Percentiles rank a stretch among this genome's conserved stretches.
Conservation (phyloP, 768 basidiomycete genomes). For the Suillus placidus region DNA sequence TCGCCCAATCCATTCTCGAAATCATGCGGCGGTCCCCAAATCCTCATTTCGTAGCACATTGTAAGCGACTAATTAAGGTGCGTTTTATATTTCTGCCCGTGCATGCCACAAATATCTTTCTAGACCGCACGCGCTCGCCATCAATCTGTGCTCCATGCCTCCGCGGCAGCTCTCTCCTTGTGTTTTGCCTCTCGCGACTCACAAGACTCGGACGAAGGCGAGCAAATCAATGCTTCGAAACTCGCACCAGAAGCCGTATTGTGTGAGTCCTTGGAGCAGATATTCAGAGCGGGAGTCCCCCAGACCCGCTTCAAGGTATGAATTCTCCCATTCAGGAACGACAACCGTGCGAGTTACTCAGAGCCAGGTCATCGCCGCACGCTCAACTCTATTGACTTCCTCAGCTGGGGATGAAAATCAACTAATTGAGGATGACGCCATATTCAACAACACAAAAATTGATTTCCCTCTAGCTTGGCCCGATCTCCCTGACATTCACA, state of each 20-base stretch:
- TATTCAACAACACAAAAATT: constrained; percentile 6
- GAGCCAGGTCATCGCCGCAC: constrained; percentile 18
- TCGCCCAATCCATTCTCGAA: constrained; percentile 51
- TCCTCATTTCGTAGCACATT: constrained; percentile 46
- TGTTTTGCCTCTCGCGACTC: constrained; percentile 12
- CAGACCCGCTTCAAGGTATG: constrained; percentile 51
- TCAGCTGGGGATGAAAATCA: constrained; percentile 26
- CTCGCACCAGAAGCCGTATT: constrained; percentile 42
- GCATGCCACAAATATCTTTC: constrained; percentile 14
- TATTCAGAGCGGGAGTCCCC: constrained; percentile 46
- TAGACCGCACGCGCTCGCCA: constrained; percentile 30
- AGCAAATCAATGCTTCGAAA: constrained; percentile 12
- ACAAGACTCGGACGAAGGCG: constrained; percentile 19
- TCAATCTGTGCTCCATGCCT: constrained; percentile 30
- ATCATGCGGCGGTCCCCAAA: constrained; percentile 59
- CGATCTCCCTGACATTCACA: constrained; percentile 19
- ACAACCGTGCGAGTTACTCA: constrained; percentile 13
- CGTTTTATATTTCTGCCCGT: constrained; percentile 7
- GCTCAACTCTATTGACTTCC: constrained; percentile 10
- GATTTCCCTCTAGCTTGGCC: constrained; percentile 15
- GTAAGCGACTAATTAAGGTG: constrained; percentile 53
- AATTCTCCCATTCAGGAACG: constrained; percentile 4
- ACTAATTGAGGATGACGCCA: constrained; percentile 21
- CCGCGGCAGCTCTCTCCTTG: constrained; percentile 31
- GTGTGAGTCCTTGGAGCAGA: constrained; percentile 44